Evolutionary conservation across 257 asterid species (phyloP).

Genomic region (Ehretia macrophylla): DNA sequence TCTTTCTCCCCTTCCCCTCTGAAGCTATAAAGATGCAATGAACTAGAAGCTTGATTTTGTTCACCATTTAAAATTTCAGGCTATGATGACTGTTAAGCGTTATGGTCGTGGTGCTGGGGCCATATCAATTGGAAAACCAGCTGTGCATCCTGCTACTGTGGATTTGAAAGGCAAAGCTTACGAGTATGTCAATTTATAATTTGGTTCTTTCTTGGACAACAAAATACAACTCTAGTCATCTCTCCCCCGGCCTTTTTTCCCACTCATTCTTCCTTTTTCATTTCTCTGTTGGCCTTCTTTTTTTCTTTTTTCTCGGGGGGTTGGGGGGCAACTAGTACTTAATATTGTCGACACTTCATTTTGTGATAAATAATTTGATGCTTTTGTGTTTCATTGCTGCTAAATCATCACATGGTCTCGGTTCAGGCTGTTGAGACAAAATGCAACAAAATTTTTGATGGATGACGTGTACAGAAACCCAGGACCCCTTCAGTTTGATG

Average conservation of each 20-base stretch:
- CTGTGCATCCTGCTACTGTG: slow-evolving; percentile 88
- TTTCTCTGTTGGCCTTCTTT: slow-evolving; percentile 3
- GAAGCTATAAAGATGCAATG: not conserved
- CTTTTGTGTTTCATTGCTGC: not conserved
- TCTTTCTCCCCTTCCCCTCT: not conserved
- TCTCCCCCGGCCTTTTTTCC: not conserved
- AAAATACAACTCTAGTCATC: not conserved
- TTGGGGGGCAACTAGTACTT: no score
- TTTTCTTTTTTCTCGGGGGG: not conserved
- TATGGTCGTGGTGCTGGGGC: slow-evolving; percentile 80
- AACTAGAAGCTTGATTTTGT: not conserved
- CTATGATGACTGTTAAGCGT: slow-evolving; percentile 86
- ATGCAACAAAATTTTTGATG: slow-evolving; percentile 72
- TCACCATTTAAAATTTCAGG: slow-evolving; percentile 37
- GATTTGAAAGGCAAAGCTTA: slow-evolving; percentile 94
- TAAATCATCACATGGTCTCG: slow-evolving; percentile 1
- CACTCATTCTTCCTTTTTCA: no score
- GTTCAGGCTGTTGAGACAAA: slow-evolving; percentile 73
- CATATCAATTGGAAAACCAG: slow-evolving; percentile 66
- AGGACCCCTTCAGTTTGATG: slow-evolving; percentile 96
- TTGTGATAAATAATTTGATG: not conserved
- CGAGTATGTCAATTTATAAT: slow-evolving; percentile 40
- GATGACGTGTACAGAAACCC: slow-evolving; percentile 96
- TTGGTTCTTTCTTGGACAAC: not conserved
- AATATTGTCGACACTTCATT: no score